phyloP scores from a whole-genome alignment of 2,329 filamentous ascomycete genomes.

The Akanthomyces dipterigenus region DNA sequence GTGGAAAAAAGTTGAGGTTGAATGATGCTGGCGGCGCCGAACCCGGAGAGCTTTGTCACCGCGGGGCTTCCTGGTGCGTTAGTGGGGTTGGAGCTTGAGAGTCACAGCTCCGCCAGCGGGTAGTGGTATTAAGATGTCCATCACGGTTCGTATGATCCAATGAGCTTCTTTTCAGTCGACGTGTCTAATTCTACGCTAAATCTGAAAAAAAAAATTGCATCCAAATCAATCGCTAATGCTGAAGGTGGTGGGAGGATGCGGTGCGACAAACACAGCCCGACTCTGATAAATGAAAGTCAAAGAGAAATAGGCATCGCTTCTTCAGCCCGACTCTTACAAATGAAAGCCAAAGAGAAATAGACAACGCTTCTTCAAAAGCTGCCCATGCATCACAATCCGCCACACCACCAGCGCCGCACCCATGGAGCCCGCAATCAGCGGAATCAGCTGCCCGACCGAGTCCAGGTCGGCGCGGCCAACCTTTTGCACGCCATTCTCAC shows the following conservation, averaged over 20 bases:
- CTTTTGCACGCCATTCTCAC: slow-evolving; percentile 13
- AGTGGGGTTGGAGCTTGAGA: slow-evolving; percentile 3
- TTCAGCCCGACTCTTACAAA: background rate
- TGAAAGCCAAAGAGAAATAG: slow-evolving; percentile 18
- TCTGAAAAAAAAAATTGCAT: background rate
- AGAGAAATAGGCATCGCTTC: slow-evolving; percentile 17
- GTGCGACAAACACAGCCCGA: background rate
- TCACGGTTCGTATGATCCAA: background rate
- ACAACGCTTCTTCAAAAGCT: slow-evolving; percentile 16
- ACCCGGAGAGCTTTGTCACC: slow-evolving; percentile 5
- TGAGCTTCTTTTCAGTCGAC: background rate
- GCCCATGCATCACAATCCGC: slow-evolving; percentile 15
- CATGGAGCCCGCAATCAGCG: slow-evolving; percentile 18
- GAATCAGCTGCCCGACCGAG: slow-evolving; percentile 20
- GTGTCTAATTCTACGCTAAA: background rate
- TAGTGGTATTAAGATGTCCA: background rate
- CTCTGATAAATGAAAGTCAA: slow-evolving; percentile 18
- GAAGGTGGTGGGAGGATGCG: background rate
- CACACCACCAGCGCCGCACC: slow-evolving; percentile 15
- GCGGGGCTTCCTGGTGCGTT: background rate
- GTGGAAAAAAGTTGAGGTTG: background rate
- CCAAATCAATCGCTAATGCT: background rate
- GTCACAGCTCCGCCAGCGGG: background rate
- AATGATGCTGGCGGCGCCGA: background rate
- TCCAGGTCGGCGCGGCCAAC: slow-evolving; percentile 12